These are phyloP conservation scores for Corchorus capsularis DNA, from an alignment of 345 rosid species.

Conservation along the genomic window DNA sequence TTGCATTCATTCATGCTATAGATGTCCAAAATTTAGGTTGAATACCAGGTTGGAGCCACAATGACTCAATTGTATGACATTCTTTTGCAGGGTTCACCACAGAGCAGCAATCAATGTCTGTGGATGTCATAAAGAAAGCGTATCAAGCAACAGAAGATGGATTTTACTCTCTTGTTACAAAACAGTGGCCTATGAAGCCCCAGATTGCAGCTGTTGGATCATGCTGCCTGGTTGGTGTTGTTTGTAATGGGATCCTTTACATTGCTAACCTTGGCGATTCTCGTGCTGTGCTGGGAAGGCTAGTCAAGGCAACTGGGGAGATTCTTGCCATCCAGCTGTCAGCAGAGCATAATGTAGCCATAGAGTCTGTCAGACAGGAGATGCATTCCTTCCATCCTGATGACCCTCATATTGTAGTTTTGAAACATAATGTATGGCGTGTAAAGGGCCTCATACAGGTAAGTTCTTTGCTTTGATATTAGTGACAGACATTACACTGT, in stretches of 20 bases:
- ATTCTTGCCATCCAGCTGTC: constrained; percentile 84
- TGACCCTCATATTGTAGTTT: constrained; percentile 77
- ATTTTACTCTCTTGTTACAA: constrained; percentile 76
- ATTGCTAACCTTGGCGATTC: constrained; percentile 94
- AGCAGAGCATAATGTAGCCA: constrained; percentile 82
- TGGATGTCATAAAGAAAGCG: constrained; percentile 81
- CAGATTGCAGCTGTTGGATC: constrained; percentile 98
- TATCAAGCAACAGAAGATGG: constrained; percentile 97
- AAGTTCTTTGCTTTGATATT: constrained; percentile 9
- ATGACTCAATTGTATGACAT: background rate
- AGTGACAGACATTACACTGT: background rate
- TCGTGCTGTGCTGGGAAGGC: constrained; percentile 91
- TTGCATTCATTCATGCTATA: constrained; percentile 1
- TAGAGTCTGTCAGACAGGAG: constrained; percentile 91
- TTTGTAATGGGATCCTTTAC: constrained; percentile 76
- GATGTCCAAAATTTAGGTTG: background rate
- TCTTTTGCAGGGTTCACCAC: constrained; percentile 59
- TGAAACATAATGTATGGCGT: constrained; percentile 96
- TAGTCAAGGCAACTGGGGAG: constrained; percentile 81
- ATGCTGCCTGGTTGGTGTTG: constrained; percentile 85
- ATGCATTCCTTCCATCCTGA: constrained; percentile 89
- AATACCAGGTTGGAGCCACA: background rate
- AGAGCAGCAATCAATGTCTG: constrained; percentile 81
- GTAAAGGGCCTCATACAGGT: constrained; percentile 98
- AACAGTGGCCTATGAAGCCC: constrained; percentile 91